These are phyloP conservation scores for Amanita exitialis DNA, from an alignment of 768 basidiomycete species.

Conservation along the genomic window DNA sequence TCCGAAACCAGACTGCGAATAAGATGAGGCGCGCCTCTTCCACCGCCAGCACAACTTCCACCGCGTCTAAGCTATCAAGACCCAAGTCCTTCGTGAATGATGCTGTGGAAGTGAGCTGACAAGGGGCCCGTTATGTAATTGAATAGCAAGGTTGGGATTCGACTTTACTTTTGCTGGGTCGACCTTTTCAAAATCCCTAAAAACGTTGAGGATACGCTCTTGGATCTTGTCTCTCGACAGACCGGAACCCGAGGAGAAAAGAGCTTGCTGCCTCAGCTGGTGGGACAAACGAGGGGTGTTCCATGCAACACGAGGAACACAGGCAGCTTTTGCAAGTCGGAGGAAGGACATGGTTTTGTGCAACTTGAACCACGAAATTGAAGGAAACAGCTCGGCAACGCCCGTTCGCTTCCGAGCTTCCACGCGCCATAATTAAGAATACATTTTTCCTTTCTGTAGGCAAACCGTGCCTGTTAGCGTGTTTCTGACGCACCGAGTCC, in stretches of 20 bases:
- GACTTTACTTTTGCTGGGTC: constrained; percentile 53
- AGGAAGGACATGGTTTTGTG: constrained; percentile 40
- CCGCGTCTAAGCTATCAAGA: constrained; percentile 91
- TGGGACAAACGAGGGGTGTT: constrained; percentile 22
- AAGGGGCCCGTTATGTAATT: background rate
- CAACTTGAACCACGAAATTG: constrained; percentile 3
- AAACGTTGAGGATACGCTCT: constrained; percentile 67
- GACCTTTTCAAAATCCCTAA: constrained; percentile 88
- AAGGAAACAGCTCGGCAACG: constrained; percentile 3
- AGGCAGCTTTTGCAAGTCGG: constrained; percentile 37
- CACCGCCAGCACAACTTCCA: constrained; percentile 98
- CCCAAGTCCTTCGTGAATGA: constrained; percentile 79
- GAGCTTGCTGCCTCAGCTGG: constrained; percentile 32
- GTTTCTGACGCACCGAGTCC: too few relatives aligned
- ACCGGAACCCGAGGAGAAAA: constrained; percentile 58
- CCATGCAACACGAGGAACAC: constrained; percentile 31
- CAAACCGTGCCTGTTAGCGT: too few relatives aligned
- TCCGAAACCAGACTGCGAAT: background rate
- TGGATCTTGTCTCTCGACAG: constrained; percentile 63
- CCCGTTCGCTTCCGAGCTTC: constrained; percentile 3
- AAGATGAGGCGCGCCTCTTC: constrained; percentile 57
- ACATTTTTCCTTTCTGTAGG: too few relatives aligned
- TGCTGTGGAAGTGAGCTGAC: constrained; percentile 54
- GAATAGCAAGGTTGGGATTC: background rate
- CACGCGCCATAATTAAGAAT: background rate